A percentile compares a stretch with the other conserved stretches of the same genome.
These are phyloP conservation scores for Streptanthus diversifolius DNA, from an alignment of 345 rosid genomes.

Conservation along the genomic window DNA sequence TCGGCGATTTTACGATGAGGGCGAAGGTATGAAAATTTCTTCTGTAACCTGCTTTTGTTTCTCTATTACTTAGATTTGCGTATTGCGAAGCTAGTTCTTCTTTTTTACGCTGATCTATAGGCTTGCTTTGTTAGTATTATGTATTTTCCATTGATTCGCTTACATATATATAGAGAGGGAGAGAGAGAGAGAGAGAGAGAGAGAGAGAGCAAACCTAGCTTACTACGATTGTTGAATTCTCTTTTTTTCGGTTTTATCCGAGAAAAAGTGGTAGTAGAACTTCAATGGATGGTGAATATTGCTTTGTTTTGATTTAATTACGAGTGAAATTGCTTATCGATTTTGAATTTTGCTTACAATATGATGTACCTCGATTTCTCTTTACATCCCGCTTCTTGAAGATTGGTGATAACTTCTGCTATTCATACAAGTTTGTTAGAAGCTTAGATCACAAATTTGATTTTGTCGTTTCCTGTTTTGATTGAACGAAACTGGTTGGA, in stretches of 20 bases:
- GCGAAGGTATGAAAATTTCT: conserved; percentile 18
- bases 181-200: background rate
- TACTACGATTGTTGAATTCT: background rate
- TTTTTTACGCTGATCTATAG: background rate
- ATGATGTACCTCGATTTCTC: background rate
- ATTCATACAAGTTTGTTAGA: background rate
- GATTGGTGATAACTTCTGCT: background rate
- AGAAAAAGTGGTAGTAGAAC: background rate
- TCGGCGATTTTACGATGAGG: conserved; percentile 29
- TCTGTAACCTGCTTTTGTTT: background rate
- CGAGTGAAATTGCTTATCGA: background rate
- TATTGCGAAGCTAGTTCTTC: background rate
- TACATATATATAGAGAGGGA: background rate
- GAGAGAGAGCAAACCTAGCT: background rate
- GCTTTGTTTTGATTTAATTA: background rate
- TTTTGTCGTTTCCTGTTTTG: background rate
- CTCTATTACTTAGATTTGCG: background rate
- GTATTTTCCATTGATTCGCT: background rate
- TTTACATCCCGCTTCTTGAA: background rate
- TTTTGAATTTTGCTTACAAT: background rate
- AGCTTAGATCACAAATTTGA: background rate
- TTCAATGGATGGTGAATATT: background rate
- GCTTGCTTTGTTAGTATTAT: background rate
- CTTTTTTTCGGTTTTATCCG: background rate
- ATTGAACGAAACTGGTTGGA: background rate